Percentiles rank a stretch among this genome's conserved stretches.
Evolutionary conservation across 768 basidiomycete genomes (phyloP).

Genomic region (Leccinum barrowsii): DNA sequence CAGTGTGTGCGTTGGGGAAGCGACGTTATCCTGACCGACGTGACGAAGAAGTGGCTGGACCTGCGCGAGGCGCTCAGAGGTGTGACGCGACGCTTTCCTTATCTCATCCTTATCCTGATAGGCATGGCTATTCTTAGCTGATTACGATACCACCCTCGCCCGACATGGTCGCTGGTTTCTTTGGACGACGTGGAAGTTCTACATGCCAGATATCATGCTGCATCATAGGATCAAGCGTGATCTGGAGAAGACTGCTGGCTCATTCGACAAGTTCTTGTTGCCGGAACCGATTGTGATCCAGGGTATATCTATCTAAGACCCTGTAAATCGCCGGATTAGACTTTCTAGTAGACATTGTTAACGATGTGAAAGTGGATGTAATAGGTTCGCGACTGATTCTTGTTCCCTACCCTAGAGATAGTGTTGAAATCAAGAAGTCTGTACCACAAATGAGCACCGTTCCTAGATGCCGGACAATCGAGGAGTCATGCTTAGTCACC

Average conservation of each 20-base stretch:
- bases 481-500: slow-evolving; percentile 25
- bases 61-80: slow-evolving; percentile 56
- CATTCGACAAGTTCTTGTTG: slow-evolving; percentile 40
- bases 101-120: background rate
- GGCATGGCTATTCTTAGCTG: slow-evolving; percentile 36
- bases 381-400: background rate
- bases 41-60: slow-evolving; percentile 64
- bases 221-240: slow-evolving; percentile 28
- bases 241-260: slow-evolving; percentile 52
- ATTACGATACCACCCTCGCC: slow-evolving; percentile 63
- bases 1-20: slow-evolving; percentile 76
- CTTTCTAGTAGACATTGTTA: background rate
- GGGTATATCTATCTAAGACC: slow-evolving; percentile 13
- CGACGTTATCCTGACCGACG: slow-evolving; percentile 75
- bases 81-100: slow-evolving; percentile 29
- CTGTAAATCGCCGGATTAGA: background rate
- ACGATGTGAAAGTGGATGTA: background rate
- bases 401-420: background rate
- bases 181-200: slow-evolving; percentile 66
- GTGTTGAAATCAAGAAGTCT: background rate
- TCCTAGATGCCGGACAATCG: background rate
- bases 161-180: slow-evolving; percentile 67
- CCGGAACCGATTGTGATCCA: slow-evolving; percentile 25
- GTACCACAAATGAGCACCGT: background rate
- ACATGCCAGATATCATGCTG: slow-evolving; percentile 44